These are phyloP conservation scores for Cystoderma amianthinum DNA, from an alignment of 768 basidiomycete species.

Conservation along the genomic window DNA sequence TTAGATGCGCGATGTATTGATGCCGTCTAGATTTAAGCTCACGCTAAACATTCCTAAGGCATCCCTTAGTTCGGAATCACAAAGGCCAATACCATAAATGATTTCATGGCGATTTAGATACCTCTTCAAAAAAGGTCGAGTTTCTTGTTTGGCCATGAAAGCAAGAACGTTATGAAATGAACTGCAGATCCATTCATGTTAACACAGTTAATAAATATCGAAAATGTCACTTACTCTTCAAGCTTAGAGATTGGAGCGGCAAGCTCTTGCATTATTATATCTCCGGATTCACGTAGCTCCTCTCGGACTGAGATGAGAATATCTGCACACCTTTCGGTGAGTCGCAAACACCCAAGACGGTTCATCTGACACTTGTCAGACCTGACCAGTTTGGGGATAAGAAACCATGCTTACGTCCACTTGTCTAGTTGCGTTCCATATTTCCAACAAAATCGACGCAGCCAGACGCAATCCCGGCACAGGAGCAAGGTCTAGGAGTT, in stretches of 20 bases:
- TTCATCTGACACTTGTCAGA: conserved; percentile 42
- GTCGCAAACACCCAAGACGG: conserved; percentile 56
- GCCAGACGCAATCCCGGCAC: conserved; percentile 47
- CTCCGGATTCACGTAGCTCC: conserved; percentile 56
- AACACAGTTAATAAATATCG: not conserved
- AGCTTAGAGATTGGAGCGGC: conserved; percentile 41
- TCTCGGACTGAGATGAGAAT: conserved; percentile 57
- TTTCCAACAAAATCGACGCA: conserved; percentile 42
- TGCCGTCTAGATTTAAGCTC: conserved; percentile 7
- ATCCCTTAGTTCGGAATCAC: conserved; percentile 49
- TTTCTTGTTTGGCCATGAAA: conserved; percentile 52
- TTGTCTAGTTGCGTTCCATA: conserved; percentile 58
- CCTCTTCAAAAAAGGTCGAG: conserved; percentile 70
- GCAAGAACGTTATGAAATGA: conserved; percentile 35
- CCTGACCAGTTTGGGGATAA: not conserved
- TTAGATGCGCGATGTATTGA: not conserved
- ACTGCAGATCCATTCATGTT: conserved; percentile 11
- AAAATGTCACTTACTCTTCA: conserved; percentile 30
- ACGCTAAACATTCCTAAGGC: conserved; percentile 54
- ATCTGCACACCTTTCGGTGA: conserved; percentile 69
- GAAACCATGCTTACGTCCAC: conserved; percentile 46
- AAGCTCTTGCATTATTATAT: conserved; percentile 41
- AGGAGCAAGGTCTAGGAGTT: conserved; percentile 43
- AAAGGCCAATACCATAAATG: conserved; percentile 38
- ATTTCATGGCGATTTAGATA: conserved; percentile 75